phyloP scores from a whole-genome alignment of 805 yeast species.

The Sugiyamaella qingdaonensis region DNA sequence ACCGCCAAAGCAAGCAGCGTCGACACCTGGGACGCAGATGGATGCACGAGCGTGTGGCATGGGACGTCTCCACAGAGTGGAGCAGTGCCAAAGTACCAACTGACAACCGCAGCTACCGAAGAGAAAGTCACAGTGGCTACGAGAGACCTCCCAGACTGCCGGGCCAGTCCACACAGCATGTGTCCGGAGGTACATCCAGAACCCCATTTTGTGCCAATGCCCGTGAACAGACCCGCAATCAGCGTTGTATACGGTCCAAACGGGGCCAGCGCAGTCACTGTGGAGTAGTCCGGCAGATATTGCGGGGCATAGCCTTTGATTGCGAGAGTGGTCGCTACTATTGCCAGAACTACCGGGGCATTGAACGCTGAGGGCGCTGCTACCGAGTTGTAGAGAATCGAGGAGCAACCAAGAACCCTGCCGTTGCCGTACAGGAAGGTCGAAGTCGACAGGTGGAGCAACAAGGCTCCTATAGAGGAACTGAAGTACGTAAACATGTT shows the following conservation, averaged over 20 bases:
- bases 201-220: slow-evolving; percentile 46
- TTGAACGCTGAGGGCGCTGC: slow-evolving; percentile 27
- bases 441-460: slow-evolving; percentile 46
- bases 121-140: slow-evolving; percentile 43
- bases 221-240: slow-evolving; percentile 42
- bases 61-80: slow-evolving; percentile 14
- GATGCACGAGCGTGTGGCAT: slow-evolving; percentile 18
- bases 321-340: slow-evolving; percentile 30
- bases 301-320: slow-evolving; percentile 27
- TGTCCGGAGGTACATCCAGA: slow-evolving; percentile 56
- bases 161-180: slow-evolving; percentile 48
- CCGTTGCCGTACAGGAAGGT: slow-evolving; percentile 40
- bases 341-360: slow-evolving; percentile 36
- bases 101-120: slow-evolving; percentile 32
- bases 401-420: slow-evolving; percentile 45
- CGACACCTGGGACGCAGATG: slow-evolving; percentile 4
- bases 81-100: slow-evolving; percentile 17
- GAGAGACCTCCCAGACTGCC: slow-evolving; percentile 42
- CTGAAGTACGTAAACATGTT: slow-evolving; percentile 45
- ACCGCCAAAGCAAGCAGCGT: slow-evolving; percentile 5
- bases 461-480: slow-evolving; percentile 43
- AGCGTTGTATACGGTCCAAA: slow-evolving; percentile 15
- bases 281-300: slow-evolving; percentile 28
- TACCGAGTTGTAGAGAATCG: slow-evolving; percentile 35
- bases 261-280: slow-evolving; percentile 7